Percentiles rank a stretch among this genome's conserved stretches.
Conservation (phyloP, 2,329 filamentous ascomycete species). For the Colletotrichum sp. region DNA sequence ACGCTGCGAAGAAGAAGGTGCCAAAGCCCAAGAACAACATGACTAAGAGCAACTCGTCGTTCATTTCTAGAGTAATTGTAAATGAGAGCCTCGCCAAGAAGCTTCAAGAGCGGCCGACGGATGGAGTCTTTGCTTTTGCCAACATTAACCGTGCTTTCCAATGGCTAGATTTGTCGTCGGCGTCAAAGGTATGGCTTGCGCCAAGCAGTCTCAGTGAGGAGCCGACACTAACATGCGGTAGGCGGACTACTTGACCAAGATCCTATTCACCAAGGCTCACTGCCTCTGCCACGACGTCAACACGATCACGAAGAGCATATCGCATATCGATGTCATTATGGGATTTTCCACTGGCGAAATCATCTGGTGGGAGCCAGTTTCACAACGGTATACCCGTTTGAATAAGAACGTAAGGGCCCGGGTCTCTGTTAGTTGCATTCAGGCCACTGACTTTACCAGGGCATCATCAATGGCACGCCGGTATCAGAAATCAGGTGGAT, state of each 20-base stretch:
- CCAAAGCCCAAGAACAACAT: slow-evolving; percentile 96
- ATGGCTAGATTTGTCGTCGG: slow-evolving; percentile 83
- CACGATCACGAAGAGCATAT: slow-evolving; percentile 75
- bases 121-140: slow-evolving; percentile 88
- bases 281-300: slow-evolving; percentile 96
- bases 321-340: slow-evolving; percentile 90
- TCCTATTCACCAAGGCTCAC: slow-evolving; percentile 95
- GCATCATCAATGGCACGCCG: slow-evolving; percentile 84
- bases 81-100: slow-evolving; percentile 83
- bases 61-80: slow-evolving; percentile 94
- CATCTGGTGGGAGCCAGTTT: slow-evolving; percentile 98
- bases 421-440: background rate
- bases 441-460: slow-evolving; percentile 52
- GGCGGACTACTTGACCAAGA: slow-evolving; percentile 92
- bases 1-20: slow-evolving; percentile 74
- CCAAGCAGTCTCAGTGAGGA: background rate
- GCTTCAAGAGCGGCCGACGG: slow-evolving; percentile 76
- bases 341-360: slow-evolving; percentile 97
- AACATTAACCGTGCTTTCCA: slow-evolving; percentile 96
- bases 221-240: slow-evolving; percentile 41
- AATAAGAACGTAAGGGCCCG: slow-evolving; percentile 81
- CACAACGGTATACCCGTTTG: slow-evolving; percentile 91
- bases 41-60: slow-evolving; percentile 97
- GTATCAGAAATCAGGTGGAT: slow-evolving; percentile 92
- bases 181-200: slow-evolving; percentile 9